These are phyloP conservation scores for Termitomyces sp. DNA, from an alignment of 1,284 basidiomycete genomes.

Conservation along the genomic window DNA sequence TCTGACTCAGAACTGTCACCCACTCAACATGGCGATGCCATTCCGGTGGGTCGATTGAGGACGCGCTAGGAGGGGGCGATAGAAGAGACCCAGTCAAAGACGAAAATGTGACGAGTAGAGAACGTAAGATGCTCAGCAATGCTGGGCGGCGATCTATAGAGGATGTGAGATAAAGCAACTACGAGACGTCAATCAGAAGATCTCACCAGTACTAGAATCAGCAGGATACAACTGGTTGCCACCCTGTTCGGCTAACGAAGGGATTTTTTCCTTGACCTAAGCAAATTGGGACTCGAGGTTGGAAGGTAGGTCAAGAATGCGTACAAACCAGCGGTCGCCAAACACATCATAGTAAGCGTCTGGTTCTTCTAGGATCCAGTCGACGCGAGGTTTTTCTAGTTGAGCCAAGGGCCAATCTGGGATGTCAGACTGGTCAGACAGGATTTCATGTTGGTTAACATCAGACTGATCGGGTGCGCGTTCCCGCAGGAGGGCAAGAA, in stretches of 20 bases:
- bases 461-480: constrained; percentile 38
- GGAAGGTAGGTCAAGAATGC: constrained; percentile 13
- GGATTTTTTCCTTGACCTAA: constrained; percentile 72
- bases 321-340: constrained; percentile 78
- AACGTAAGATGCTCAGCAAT: constrained; percentile 58
- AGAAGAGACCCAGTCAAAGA: constrained; percentile 58
- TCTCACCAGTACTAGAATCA: constrained; percentile 60
- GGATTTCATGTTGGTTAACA: constrained; percentile 51
- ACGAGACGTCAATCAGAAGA: background rate
- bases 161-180: constrained; percentile 6
- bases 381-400: constrained; percentile 74
- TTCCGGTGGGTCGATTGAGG: constrained; percentile 49
- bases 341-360: constrained; percentile 68
- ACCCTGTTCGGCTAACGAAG: constrained; percentile 65
- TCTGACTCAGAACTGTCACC: constrained; percentile 71
- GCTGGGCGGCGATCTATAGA: constrained; percentile 65
- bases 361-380: constrained; percentile 75
- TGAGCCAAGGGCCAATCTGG: constrained; percentile 67
- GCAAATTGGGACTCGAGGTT: constrained; percentile 8
- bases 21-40: constrained; percentile 71
- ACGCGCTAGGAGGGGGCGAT: constrained; percentile 51
- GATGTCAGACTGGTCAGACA: constrained; percentile 63
- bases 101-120: constrained; percentile 69
- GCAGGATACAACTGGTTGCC: constrained; percentile 69
- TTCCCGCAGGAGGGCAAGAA: constrained; percentile 56